Evolutionary conservation across 352 stramenopile genomes (phyloP).

Genomic region (Pythium guiyangense): DNA sequence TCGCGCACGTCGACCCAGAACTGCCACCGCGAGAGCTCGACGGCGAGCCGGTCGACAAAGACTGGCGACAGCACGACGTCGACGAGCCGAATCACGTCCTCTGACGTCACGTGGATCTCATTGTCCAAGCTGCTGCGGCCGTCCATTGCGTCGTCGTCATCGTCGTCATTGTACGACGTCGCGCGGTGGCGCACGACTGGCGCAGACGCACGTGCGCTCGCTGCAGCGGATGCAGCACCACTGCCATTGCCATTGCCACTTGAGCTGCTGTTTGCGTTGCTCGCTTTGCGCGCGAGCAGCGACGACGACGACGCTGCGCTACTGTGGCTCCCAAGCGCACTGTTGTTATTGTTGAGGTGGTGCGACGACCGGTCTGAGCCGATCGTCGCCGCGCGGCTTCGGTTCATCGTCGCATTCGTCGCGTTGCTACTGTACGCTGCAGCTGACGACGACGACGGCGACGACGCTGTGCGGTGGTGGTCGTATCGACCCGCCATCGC

Average conservation of each 20-base stretch:
- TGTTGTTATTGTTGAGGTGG: too few species aligned
- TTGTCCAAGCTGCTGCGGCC: constrained; percentile 23
- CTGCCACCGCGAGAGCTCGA: constrained; percentile 69
- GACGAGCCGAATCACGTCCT: constrained; percentile 71
- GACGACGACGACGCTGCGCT: neutral
- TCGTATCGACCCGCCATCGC: neutral
- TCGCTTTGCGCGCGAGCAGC: constrained; percentile 10
- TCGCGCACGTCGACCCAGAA: constrained; percentile 78
- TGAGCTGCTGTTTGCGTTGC: constrained; percentile 1
- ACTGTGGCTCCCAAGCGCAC: neutral
- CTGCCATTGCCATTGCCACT: neutral
- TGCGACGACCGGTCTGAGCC: too few species aligned
- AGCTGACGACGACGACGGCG: constrained; percentile 2
- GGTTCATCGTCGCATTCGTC: neutral
- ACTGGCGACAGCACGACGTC: constrained; percentile 69
- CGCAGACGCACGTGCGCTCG: neutral
- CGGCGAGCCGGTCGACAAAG: constrained; percentile 61
- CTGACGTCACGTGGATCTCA: constrained; percentile 60
- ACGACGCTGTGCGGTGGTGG: constrained; percentile 1
- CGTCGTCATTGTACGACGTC: constrained; percentile 12
- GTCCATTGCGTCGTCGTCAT: constrained; percentile 32
- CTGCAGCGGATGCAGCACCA: neutral
- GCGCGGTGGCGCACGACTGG: constrained; percentile 5
- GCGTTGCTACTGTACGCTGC: constrained; percentile 9
- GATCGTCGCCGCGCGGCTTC: too few species aligned